Base-by-base conservation (phyloP, 139 green algal species). In the Nannochloris sp. region DNA sequence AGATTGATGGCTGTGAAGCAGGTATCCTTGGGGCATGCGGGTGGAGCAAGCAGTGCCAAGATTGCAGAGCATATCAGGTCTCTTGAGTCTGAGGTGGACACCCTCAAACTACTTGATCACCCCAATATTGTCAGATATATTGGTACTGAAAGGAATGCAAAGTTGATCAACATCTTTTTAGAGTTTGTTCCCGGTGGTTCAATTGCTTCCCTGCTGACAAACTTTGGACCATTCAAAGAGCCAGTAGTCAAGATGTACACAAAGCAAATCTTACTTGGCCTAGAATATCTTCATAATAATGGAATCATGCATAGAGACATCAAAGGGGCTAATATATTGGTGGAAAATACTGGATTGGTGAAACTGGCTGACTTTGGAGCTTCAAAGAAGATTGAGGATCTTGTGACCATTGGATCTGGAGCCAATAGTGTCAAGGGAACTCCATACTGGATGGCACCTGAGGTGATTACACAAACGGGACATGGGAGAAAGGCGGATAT, bases 381-480 rank as follows among this genome's bases (percentile, higher is more conserved):
- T 1, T 88, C 72, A 62, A 94, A 94, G 66, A 85, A 89, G 75
- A 90, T 97, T 40, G 90, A 92, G 77, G 76, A 92, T 67, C 77
- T 97, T 31, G 90, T 89, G 27, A 96, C 85, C 9, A 70, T 93
- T 24, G 86, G 74, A 5, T 83, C 79, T 14, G 87, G 88, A 23
- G 82, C 68, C 68, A 91, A 92, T 58, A 90, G 79, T 43, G 89
- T 97, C 48, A 89, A 89, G 53, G 93, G 93, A 53, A 97, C 93
- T 4, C 86, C 90, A 9, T 95, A 95, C 81, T 98, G 92, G 92
- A 98, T 98, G 93, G 93, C 93, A 0, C 93, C 93, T 10, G 93
- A 98, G 79, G 87, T 97, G 8, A 97, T 98, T 81, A 95, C 86
- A 67, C 60, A 80, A 61, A 67, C 72, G 1, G 81, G 87, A 21